phyloP scores from a whole-genome alignment of 129 eudicot genomes.

The Mikania micrantha region DNA sequence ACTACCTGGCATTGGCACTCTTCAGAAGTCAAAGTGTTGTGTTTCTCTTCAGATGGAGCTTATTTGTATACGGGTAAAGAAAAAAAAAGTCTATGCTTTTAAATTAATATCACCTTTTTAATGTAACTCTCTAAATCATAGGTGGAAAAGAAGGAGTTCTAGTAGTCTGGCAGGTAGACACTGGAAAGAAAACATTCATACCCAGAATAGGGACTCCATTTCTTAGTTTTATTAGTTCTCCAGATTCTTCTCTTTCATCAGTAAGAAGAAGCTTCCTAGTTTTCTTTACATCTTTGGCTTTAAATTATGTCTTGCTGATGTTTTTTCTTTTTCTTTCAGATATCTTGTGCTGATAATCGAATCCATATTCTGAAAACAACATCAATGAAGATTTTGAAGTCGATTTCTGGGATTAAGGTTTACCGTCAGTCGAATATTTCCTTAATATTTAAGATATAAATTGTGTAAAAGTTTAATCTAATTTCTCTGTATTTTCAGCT shows the following conservation, averaged over 20 bases:
- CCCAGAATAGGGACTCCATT: constrained; percentile 87
- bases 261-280: constrained; percentile 36
- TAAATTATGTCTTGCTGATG: constrained; percentile 9
- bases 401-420: constrained; percentile 94
- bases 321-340: constrained; percentile 33
- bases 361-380: constrained; percentile 74
- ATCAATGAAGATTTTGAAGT: constrained; percentile 70
- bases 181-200: constrained; percentile 77
- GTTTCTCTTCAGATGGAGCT: constrained; percentile 93
- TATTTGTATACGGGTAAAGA: constrained; percentile 79
- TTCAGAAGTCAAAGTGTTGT: constrained; percentile 68
- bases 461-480: constrained; percentile 1
- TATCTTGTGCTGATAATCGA: constrained; percentile 93
- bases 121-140: constrained; percentile 3
- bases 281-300: not conserved
- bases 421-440: constrained; percentile 3
- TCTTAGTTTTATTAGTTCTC: constrained; percentile 49
- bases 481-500: constrained; percentile 48
- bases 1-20: constrained; percentile 99
- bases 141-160: constrained; percentile 98
- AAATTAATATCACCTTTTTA: not conserved
- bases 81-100: not conserved
- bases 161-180: constrained; percentile 91
- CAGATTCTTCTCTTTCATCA: constrained; percentile 68
- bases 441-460: not conserved